Evolutionary conservation across 495 filamentous ascomycete species (phyloP).

Genomic region (Cairneyella variabilis): DNA sequence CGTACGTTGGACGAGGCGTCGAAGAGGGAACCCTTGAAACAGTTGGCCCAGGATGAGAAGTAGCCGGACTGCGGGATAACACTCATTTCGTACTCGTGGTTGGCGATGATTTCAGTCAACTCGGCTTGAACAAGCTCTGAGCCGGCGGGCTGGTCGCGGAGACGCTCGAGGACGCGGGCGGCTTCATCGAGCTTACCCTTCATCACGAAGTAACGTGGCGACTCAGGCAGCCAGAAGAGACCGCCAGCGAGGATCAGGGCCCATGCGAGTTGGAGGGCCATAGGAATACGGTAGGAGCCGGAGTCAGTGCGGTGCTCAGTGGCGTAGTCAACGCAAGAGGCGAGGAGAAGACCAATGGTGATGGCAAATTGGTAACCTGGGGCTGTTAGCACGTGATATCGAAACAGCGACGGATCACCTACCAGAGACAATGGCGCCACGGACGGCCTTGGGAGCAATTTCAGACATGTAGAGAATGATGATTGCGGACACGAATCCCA

Average conservation of each 20-base stretch:
- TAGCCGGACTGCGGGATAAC: constrained; percentile 56
- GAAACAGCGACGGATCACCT: neutral
- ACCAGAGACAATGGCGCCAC: constrained; percentile 64
- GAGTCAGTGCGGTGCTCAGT: constrained; percentile 62
- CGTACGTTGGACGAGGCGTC: constrained; percentile 53
- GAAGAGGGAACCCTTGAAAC: constrained; percentile 57
- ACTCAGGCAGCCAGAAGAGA: constrained; percentile 73
- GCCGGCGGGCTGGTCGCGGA: constrained; percentile 61
- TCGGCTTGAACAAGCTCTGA: constrained; percentile 61
- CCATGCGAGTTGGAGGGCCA: constrained; percentile 78
- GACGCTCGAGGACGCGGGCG: constrained; percentile 53
- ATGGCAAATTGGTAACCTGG: constrained; percentile 81
- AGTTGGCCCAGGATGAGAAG: constrained; percentile 65
- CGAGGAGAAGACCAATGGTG: constrained; percentile 74
- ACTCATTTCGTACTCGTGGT: constrained; percentile 65
- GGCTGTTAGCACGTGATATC: neutral
- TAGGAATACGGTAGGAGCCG: constrained; percentile 75
- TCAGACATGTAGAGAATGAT: constrained; percentile 60
- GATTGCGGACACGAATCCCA: constrained; percentile 72
- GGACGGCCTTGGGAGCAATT: constrained; percentile 68
- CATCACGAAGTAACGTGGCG: constrained; percentile 76
- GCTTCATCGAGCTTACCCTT: constrained; percentile 60
- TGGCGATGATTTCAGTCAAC: constrained; percentile 71
- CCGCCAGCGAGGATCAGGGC: constrained; percentile 68
- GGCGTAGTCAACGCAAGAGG: constrained; percentile 69